Conservation (phyloP, 2,329 filamentous ascomycete species). For the Talaromyces amestolkiae region DNA sequence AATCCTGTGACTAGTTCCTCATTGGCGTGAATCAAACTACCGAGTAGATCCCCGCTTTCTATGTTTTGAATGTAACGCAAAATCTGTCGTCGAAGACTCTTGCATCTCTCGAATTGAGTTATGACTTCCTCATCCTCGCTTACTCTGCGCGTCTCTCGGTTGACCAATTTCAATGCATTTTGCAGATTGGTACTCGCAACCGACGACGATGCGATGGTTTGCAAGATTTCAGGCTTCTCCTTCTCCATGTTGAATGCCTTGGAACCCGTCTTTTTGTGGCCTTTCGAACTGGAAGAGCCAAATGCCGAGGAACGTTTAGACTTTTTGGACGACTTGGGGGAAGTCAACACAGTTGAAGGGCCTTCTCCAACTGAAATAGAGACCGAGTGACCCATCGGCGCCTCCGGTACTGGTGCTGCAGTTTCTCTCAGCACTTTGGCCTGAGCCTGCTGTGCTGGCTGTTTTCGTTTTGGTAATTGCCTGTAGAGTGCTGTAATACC, state of each 20-base stretch:
- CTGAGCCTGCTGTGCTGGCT: slow-evolving; percentile 70
- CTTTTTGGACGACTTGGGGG: slow-evolving; percentile 26
- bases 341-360: slow-evolving; percentile 37
- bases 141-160: slow-evolving; percentile 82
- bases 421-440: slow-evolving; percentile 83
- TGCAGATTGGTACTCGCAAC: slow-evolving; percentile 87
- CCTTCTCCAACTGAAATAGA: slow-evolving; percentile 40
- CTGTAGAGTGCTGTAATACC: slow-evolving; percentile 76
- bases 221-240: slow-evolving; percentile 83
- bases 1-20: slow-evolving; percentile 92
- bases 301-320: slow-evolving; percentile 36
- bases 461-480: slow-evolving; percentile 65
- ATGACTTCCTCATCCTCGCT: slow-evolving; percentile 77
- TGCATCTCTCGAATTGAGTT: slow-evolving; percentile 80
- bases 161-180: slow-evolving; percentile 85
- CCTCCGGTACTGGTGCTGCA: slow-evolving; percentile 49
- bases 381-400: slow-evolving; percentile 39
- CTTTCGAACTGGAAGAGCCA: slow-evolving; percentile 44
- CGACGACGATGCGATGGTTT: slow-evolving; percentile 82
- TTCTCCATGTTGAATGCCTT: slow-evolving; percentile 78
- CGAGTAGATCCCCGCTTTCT: slow-evolving; percentile 87
- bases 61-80: slow-evolving; percentile 90
- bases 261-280: slow-evolving; percentile 52
- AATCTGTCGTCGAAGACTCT: slow-evolving; percentile 77
- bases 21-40: slow-evolving; percentile 86